Base-by-base conservation (phyloP, 495 filamentous ascomycete genomes). In the Annulohypoxylon maeteangense region DNA sequence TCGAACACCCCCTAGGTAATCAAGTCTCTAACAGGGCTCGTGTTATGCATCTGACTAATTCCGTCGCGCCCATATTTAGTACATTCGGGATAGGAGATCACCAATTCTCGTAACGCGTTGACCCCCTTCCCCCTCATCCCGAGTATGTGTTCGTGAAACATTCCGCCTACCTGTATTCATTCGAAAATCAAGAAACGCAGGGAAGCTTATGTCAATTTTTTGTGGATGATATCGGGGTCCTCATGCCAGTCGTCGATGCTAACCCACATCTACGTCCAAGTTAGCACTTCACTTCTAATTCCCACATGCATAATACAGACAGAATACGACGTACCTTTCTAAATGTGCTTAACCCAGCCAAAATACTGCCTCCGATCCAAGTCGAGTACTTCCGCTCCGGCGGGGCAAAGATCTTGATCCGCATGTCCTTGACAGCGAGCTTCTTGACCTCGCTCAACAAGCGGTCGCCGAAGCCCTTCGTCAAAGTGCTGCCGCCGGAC, bases 181-280 rank as follows among this genome's bases (percentile, higher is more conserved):
- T 10, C 27, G 11, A 18, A 27, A 23, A 16, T 18, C 12, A 20
- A 48, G 20, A 53, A 54, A 42, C n/a, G 20, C 14, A 25, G 34
- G 20, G 12, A 32, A 27, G 48, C 25, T 80, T 81, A 98, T 65
- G 92, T 93, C 77, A 98, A 97, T 81, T 97, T 98, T 71, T 92
- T 95, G 81, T 98, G 94, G 78, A 99, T 98, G 68, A 98, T 92
- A 70, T 99, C 95, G 4, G 95, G 95, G 79, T 99, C 95, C 85
- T 99, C 95, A 76, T 99, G 96, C 94, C 95, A 99, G 82, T 98
- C 95, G 73, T 98, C 96, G 74, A 95, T 92, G 75, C 92, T 96
- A 70, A 98, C 95, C 93, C 94, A 98, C 96, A 99, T 98, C 95
- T 97, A 78, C 65, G 65, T 5, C 10, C 2, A 20, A 22, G 42